These are phyloP conservation scores for Circinella umbellata DNA, from an alignment of 371 early-diverging fungal genomes.

Conservation along the genomic window DNA sequence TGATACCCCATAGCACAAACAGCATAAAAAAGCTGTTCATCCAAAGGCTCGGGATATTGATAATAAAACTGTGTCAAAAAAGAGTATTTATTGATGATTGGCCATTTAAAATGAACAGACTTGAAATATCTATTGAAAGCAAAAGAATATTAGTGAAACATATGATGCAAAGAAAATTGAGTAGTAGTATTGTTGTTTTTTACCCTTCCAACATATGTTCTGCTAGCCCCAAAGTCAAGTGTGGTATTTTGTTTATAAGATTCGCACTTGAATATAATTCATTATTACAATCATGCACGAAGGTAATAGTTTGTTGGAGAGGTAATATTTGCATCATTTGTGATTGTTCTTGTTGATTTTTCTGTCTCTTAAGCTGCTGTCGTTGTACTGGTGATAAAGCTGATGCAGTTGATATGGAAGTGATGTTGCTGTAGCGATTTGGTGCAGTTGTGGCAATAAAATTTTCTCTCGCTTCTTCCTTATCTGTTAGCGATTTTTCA, in stretches of 20 bases:
- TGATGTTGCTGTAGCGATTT: too few species aligned
- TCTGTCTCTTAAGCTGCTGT: too few species aligned
- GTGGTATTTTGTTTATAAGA: not conserved
- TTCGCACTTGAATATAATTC: not conserved
- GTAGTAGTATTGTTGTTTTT: too few species aligned
- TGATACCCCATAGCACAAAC: not conserved
- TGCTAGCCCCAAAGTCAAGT: not conserved
- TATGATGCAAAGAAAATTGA: too few species aligned
- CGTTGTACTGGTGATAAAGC: too few species aligned
- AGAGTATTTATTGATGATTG: not conserved
- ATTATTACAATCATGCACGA: not conserved
- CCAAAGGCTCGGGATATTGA: slow-evolving; percentile 1
- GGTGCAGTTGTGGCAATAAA: not conserved
- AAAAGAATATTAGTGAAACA: too few species aligned
- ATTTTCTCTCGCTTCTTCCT: not conserved
- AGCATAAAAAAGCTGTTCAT: not conserved
- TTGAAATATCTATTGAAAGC: not conserved
- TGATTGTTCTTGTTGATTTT: too few species aligned
- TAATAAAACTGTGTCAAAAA: slow-evolving; percentile 1
- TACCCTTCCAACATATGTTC: not conserved
- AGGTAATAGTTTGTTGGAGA: too few species aligned
- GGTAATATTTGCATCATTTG: too few species aligned
- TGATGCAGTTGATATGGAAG: too few species aligned
- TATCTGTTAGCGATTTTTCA: not conserved
- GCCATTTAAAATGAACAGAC: not conserved